Evolutionary conservation across 108 stramenopile genomes (phyloP).

Genomic region (Fistulifera pelliculosa): DNA sequence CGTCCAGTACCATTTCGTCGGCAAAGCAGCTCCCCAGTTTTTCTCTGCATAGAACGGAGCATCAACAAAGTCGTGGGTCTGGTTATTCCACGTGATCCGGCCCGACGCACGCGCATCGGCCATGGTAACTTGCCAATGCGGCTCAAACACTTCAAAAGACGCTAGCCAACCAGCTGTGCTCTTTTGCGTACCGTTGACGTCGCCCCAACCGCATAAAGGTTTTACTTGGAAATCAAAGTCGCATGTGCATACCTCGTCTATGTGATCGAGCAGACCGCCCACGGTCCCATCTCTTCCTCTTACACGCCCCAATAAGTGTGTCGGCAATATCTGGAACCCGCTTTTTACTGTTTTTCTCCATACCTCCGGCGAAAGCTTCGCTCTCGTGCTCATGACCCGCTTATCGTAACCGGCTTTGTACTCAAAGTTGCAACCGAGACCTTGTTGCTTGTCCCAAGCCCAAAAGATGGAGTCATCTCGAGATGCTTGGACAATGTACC

Average conservation of each 20-base stretch:
- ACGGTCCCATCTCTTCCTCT: slow-evolving; percentile 60
- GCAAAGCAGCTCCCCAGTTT: slow-evolving; percentile 84
- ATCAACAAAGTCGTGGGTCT: slow-evolving; percentile 50
- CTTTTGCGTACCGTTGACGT: slow-evolving; percentile 28
- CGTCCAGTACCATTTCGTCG: slow-evolving; percentile 83
- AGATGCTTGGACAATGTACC: slow-evolving; percentile 69
- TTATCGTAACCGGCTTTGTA: slow-evolving; percentile 17
- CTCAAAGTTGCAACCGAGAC: slow-evolving; percentile 67
- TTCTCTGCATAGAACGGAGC: slow-evolving; percentile 87
- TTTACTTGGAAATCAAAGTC: slow-evolving; percentile 58
- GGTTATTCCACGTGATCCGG: slow-evolving; percentile 55
- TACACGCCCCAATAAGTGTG: slow-evolving; percentile 43
- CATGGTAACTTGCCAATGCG: slow-evolving; percentile 87
- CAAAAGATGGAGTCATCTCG: slow-evolving; percentile 75
- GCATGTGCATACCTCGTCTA: slow-evolving; percentile 32
- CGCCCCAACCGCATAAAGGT: slow-evolving; percentile 58
- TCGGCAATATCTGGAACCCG: slow-evolving; percentile 75
- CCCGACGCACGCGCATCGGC: slow-evolving; percentile 71
- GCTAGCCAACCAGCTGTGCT: slow-evolving; percentile 60
- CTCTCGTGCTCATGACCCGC: not conserved
- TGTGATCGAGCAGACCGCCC: slow-evolving; percentile 45
- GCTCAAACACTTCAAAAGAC: slow-evolving; percentile 59
- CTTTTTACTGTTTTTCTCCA: slow-evolving; percentile 43
- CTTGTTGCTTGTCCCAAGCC: slow-evolving; percentile 56
- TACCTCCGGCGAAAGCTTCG: slow-evolving; percentile 22